Base-by-base conservation (phyloP, 768 basidiomycete species). In the Thelephora ganbajun region DNA sequence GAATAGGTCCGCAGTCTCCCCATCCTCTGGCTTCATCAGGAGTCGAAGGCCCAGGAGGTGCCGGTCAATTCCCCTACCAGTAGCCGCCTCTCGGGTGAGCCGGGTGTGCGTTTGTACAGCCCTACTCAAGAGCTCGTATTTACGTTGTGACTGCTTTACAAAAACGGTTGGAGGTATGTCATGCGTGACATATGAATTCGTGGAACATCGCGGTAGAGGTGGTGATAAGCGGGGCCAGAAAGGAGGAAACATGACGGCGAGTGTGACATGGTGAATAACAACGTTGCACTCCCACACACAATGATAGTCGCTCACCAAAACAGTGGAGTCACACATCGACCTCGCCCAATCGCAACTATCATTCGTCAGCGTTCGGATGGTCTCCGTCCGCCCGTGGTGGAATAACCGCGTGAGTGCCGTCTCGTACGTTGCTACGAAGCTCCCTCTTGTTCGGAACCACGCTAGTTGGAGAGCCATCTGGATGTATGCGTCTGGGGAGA, bases 401-500 rank as follows among this genome's bases (percentile, higher is more conserved):
- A 93, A 93, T 61, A 85, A 73, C 20, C 90, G 76, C 1, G 93
- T 94, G 30, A 93, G 72, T 0, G 82, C 87, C 0, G 92, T 96
- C 64, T 97, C 93, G 60, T 97, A 96, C 6, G 87, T 90, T 1
- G 93, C 88, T 3, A 88, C 87, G 56, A 88, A 82, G 49, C 69
- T 65, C 11, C 77, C 79, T 42, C 80, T 83, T 18, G 79, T 77
- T 59, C 74, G 76, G 66, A 84, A 88, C 81, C 85, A 96, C 3
- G 91, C 92, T 9, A 96, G 73, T 59, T 97, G 93, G 16, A 96
- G 69, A 0, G 79, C 86, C 74, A 94, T 84, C 60, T 97, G 93
- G 44, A 94, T 74, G 64, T 77, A 96, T 1, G 85, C 85, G 58
- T 97, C 93, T 0, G 92, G 79, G 3, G 75, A 66, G 16, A 73